A percentile compares a stretch with the other conserved stretches of the same genome.
Evolutionary conservation across 73 alveolate species (phyloP).

Genomic region (Uronychia binucleata): DNA sequence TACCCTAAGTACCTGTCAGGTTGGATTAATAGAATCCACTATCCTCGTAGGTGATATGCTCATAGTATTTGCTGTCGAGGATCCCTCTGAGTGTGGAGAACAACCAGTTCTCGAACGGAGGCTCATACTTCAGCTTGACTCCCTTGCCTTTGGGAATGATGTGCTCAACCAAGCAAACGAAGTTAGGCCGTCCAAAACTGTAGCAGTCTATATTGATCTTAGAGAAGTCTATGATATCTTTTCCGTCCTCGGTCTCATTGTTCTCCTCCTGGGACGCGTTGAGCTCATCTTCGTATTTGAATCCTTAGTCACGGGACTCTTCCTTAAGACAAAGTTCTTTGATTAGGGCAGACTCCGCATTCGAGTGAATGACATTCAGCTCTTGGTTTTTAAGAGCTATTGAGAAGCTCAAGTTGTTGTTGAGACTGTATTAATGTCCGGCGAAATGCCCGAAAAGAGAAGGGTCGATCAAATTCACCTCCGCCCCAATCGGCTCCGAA

Average conservation of each 20-base stretch:
- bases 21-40: slow-evolving; percentile 13
- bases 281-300: too few relatives aligned
- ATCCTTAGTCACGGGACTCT: not conserved
- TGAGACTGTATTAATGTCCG: not conserved
- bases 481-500: not conserved
- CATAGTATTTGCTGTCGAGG: slow-evolving; percentile 81
- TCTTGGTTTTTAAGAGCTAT: not conserved
- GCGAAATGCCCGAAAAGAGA: not conserved
- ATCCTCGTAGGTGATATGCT: slow-evolving; percentile 53
- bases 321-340: not conserved
- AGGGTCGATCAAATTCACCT: not conserved
- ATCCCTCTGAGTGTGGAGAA: slow-evolving; percentile 77
- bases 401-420: not conserved
- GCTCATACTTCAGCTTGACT: slow-evolving; percentile 16
- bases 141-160: not conserved
- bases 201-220: not conserved
- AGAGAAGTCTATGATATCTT: not conserved
- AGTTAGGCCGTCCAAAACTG: slow-evolving; percentile 2
- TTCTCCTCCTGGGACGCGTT: too few relatives aligned
- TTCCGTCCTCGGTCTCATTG: too few relatives aligned
- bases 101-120: slow-evolving; percentile 68
- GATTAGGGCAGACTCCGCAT: not conserved
- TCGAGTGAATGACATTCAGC: not conserved
- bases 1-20: not conserved
- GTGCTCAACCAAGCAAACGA: not conserved